Base-by-base conservation (phyloP, 2,329 filamentous ascomycete genomes). In the Sclerotinia nivalis region DNA sequence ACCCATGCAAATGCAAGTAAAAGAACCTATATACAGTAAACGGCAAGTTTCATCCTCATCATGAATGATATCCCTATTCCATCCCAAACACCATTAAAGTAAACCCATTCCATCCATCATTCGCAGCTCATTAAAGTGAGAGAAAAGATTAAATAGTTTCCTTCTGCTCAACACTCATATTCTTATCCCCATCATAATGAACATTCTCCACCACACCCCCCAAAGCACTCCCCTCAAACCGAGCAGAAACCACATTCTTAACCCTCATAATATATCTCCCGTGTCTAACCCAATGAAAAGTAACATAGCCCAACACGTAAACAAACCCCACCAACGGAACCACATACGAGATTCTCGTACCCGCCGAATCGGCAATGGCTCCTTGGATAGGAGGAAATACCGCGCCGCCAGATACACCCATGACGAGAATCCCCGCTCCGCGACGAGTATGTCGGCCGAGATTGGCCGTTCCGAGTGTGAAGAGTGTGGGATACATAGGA, bases 401-500 rank as follows among this genome's bases (percentile, higher is more conserved):
- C 2, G 92, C 91, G 70, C 92, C 92, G 20, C 92, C 91, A 22
- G 86, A 83, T 0, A 94, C 90, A 73, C 89, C 91, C 6, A 84
- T 89, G 2, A 93, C 85, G 70, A 92, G 88, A 78, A 87, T 91
- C 6, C 91, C 91, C 2, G 88, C 89, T 1, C 91, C 92, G 71
- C 91, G 86, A 83, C 94, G 93, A 49, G 89, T 92, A 80, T 95
- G 89, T 25, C 88, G 86, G 8, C 92, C 92, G 1, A 93, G 84
- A 2, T 91, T 91, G 31, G 90, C 86, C 83, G 93, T 92, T 12
- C 90, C 90, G 3, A 94, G 83, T 0, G 91, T 91, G 43, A 95
- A 88, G 76, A 95, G 93, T 25, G 91, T 93, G 0, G 92, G 91
- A 83, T 94, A 95, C 79, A 89, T 91, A 76, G 93, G 91, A 5